Conservation (phyloP, 1,284 basidiomycete species). For the Tilletia setariae region DNA sequence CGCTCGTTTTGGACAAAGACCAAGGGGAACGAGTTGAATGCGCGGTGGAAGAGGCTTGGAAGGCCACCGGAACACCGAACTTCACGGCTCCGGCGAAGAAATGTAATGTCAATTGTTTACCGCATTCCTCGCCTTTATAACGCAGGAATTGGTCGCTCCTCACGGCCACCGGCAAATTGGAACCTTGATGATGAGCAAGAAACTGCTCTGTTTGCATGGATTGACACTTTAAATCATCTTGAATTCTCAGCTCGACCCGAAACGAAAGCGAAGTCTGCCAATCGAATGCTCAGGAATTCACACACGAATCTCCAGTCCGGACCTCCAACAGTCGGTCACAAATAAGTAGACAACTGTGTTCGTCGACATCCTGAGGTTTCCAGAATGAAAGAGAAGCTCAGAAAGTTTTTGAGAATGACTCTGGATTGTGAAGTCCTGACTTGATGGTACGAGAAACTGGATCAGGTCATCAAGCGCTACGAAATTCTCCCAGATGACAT, state of each 20-base stretch:
- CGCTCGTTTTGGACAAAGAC: too few relatives aligned
- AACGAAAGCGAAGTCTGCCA: neutral
- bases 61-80: neutral
- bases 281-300: neutral
- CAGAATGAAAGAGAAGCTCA: neutral
- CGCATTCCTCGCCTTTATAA: neutral
- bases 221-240: neutral
- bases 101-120: neutral
- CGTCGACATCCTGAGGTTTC: neutral
- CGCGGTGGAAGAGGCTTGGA: neutral
- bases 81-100: neutral
- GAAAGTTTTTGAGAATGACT: neutral
- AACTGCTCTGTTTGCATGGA: neutral
- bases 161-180: neutral
- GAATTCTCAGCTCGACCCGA: neutral
- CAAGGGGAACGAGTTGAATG: neutral
- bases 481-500: constrained; percentile 3
- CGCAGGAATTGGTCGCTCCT: neutral
- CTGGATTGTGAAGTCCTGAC: neutral
- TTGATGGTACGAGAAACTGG: neutral
- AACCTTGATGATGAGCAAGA: neutral
- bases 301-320: neutral
- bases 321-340: neutral
- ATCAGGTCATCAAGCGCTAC: neutral
- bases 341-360: neutral